Evolutionary conservation across 1,139 yeast species (phyloP).

Genomic region (Pichia cactophila): DNA sequence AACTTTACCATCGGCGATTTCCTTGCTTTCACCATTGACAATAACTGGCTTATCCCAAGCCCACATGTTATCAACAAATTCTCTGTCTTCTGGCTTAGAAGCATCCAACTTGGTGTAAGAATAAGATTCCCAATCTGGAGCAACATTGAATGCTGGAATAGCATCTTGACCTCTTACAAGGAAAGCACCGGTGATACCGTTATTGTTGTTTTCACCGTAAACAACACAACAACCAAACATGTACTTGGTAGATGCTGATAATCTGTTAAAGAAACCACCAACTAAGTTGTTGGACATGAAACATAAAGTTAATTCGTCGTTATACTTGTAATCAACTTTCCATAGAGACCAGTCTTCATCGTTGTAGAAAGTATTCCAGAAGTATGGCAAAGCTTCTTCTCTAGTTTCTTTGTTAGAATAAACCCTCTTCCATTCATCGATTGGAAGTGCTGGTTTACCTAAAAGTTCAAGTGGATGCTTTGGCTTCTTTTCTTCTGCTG

Average conservation of each 20-base stretch:
- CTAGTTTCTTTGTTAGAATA: slow-evolving; percentile 98
- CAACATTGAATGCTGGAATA: slow-evolving; percentile 91
- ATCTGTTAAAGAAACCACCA: slow-evolving; percentile 98
- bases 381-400: slow-evolving; percentile 91
- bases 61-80: slow-evolving; percentile 66
- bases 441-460: slow-evolving; percentile 58
- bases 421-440: slow-evolving; percentile 95
- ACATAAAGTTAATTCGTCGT: slow-evolving; percentile 92
- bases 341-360: slow-evolving; percentile 91
- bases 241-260: slow-evolving; percentile 85
- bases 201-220: slow-evolving; percentile 97
- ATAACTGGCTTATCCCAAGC: slow-evolving; percentile 78
- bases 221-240: slow-evolving; percentile 91
- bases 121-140: slow-evolving; percentile 98
- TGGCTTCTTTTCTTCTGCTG: slow-evolving; percentile 52
- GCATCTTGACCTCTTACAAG: slow-evolving; percentile 91
- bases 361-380: slow-evolving; percentile 89
- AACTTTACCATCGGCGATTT: slow-evolving; percentile 78
- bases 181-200: slow-evolving; percentile 95
- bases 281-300: slow-evolving; percentile 98
- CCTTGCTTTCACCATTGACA: slow-evolving; percentile 57
- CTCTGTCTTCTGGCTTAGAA: slow-evolving; percentile 59
- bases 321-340: slow-evolving; percentile 95
- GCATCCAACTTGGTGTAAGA: slow-evolving; percentile 60
- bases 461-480: slow-evolving; percentile 88